Base-by-base conservation (phyloP, 2,329 filamentous ascomycete species). In the Ophiostoma australiae region DNA sequence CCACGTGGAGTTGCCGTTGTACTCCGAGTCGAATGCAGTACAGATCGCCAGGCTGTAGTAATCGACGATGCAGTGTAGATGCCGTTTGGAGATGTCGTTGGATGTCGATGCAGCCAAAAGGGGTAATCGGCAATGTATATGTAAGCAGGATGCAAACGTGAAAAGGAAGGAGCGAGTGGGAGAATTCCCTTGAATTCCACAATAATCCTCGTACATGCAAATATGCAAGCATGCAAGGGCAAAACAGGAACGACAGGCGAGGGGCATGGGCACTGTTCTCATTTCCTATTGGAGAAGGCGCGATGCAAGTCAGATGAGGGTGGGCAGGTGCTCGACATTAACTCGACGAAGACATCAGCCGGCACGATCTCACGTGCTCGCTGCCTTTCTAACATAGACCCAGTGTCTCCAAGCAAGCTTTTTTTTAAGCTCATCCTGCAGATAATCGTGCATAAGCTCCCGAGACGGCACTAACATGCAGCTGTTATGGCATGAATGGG, bases 401-500 rank as follows among this genome's bases (percentile, higher is more conserved):
- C 15, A 41, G 15, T 41, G 10, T 27, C 8, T 27, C 13, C 3
- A 8, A 27, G 10, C 52, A 58, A 4, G 52, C 52, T 58, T 27
- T 11, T 27, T 10, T 35, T 13, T 15, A 37, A 23, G 61, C 33
- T 48, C n/a, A 17, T 39, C 13, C 44, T 48, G 17, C 31, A n/a
- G 52, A 58, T 27, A n/a, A 65, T 31, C 61, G 61, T 65, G 61
- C 61, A 39, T 65, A 65, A 37, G 61, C 33, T 39, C 33, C 61
- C 61, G 31, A 20, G 58, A 3, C 52, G 23, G 23, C 10, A 20
- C 15, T 20, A n/a, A 20, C 33, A 65, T n/a, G 8, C 52, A 58
- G n/a, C 44, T 3, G 6, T 4, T n/a, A 48, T 48, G 15, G 2
- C 13, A n/a, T n/a, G n/a, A n/a, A n/a, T n/a, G n/a, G n/a, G n/a